A percentile compares a stretch with the other conserved stretches of the same genome.
Evolutionary conservation across 164 flowering plant species (phyloP).

Genomic region (Saururus chinensis): DNA sequence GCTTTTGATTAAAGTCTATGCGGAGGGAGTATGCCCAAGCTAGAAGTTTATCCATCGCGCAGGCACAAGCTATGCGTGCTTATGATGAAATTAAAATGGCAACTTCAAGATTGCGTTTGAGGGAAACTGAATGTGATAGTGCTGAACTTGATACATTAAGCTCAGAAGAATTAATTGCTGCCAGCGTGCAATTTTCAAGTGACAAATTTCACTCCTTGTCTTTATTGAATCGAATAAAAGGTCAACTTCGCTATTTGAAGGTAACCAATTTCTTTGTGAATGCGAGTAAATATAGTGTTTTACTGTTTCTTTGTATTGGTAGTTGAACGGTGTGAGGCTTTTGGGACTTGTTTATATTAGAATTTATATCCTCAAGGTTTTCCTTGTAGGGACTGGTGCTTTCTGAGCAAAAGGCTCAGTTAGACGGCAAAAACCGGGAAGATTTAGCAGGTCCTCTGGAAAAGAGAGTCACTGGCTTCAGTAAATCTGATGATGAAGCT

Average conservation of each 20-base stretch:
- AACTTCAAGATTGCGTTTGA: conserved; percentile 64
- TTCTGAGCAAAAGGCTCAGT: conserved; percentile 36
- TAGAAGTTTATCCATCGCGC: conserved; percentile 69
- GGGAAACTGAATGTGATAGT: conserved; percentile 45
- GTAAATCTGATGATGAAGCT: conserved; percentile 36
- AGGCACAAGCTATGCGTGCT: conserved; percentile 74
- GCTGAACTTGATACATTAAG: conserved; percentile 50
- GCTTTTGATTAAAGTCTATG: conserved; percentile 40
- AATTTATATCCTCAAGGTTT: neutral
- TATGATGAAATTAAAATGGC: conserved; percentile 95
- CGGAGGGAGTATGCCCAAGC: conserved; percentile 78
- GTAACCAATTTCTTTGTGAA: conserved; percentile 19
- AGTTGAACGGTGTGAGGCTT: too few species aligned
- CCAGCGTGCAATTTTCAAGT: conserved; percentile 46
- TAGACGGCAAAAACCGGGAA: conserved; percentile 14
- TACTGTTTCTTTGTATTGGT: too few species aligned
- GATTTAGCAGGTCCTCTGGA: conserved; percentile 9
- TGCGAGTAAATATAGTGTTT: neutral
- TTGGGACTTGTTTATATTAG: neutral
- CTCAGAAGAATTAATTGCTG: conserved; percentile 44
- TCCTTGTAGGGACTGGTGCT: conserved; percentile 57
- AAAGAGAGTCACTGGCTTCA: conserved; percentile 11
- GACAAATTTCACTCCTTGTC: conserved; percentile 56
- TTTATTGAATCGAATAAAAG: conserved; percentile 48
- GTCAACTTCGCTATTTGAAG: conserved; percentile 86